Percentiles rank a stretch among this genome's conserved stretches.
These are phyloP conservation scores for Lichtheimia hyalospora DNA, from an alignment of 371 early-diverging fungal species.

Conservation along the genomic window DNA sequence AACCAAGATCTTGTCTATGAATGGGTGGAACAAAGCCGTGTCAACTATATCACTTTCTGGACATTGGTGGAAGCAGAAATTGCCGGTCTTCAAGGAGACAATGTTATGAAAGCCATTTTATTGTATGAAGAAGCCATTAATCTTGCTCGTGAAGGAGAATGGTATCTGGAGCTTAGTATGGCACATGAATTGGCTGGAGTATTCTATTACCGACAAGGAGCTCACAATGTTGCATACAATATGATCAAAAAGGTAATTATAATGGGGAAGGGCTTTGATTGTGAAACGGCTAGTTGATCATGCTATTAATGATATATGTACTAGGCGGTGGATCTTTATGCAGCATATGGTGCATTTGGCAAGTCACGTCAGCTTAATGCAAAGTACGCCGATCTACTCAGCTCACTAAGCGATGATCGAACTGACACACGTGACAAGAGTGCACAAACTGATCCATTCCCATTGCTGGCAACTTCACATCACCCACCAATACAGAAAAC, in stretches of 20 bases:
- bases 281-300: background rate
- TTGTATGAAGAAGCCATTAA: conserved; percentile 45
- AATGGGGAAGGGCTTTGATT: background rate
- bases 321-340: conserved; percentile 29
- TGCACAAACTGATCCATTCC: conserved; percentile 42
- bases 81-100: conserved; percentile 5
- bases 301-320: background rate
- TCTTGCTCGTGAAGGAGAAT: conserved; percentile 30
- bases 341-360: conserved; percentile 36
- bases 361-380: conserved; percentile 31
- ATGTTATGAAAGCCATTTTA: conserved; percentile 12
- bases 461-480: conserved; percentile 33
- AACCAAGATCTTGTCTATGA: conserved; percentile 27
- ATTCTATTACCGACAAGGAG: conserved; percentile 33
- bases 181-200: conserved; percentile 40
- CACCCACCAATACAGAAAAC: background rate
- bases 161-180: conserved; percentile 32
- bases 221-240: conserved; percentile 36
- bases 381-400: conserved; percentile 26
- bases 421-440: conserved; percentile 31
- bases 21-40: conserved; percentile 27
- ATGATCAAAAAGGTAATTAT: conserved; percentile 31
- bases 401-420: conserved; percentile 28
- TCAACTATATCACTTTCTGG: conserved; percentile 36
- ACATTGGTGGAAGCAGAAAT: conserved; percentile 19